These are phyloP conservation scores for Kluyveromyces siamensis DNA, from an alignment of 805 yeast genomes.

Conservation along the genomic window DNA sequence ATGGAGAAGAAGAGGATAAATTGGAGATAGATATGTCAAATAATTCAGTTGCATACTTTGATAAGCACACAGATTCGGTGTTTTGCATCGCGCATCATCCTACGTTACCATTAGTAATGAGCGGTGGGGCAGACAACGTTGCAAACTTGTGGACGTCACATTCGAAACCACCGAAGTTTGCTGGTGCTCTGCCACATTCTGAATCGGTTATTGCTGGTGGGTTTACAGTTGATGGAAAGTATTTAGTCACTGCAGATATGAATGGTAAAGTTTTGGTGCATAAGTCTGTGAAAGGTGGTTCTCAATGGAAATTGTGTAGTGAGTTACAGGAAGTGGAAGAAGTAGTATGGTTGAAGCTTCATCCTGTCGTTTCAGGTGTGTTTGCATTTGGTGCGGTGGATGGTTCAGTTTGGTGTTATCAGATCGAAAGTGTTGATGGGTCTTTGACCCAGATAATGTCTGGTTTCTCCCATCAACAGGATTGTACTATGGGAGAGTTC, in stretches of 20 bases:
- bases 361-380: slow-evolving; percentile 60
- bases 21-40: slow-evolving; percentile 81
- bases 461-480: slow-evolving; percentile 72
- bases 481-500: slow-evolving; percentile 75
- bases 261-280: slow-evolving; percentile 73
- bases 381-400: slow-evolving; percentile 90
- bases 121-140: slow-evolving; percentile 92
- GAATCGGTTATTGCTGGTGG: slow-evolving; percentile 84
- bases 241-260: slow-evolving; percentile 88
- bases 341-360: slow-evolving; percentile 72
- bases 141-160: slow-evolving; percentile 92
- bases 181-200: slow-evolving; percentile 64
- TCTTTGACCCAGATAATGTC: slow-evolving; percentile 62
- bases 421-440: slow-evolving; percentile 43
- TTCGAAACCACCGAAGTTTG: slow-evolving; percentile 71
- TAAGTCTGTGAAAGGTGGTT: slow-evolving; percentile 65
- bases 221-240: slow-evolving; percentile 76
- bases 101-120: slow-evolving; percentile 68
- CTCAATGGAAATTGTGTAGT: slow-evolving; percentile 65
- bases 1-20: slow-evolving; percentile 30
- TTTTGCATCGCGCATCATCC: slow-evolving; percentile 82
- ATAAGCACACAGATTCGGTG: slow-evolving; percentile 79
- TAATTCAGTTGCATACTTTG: slow-evolving; percentile 85
- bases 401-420: slow-evolving; percentile 93
- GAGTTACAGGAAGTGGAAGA: slow-evolving; percentile 85